These are phyloP conservation scores for Coccomyxa sp. DNA, from an alignment of 139 green algal genomes.

Conservation along the genomic window DNA sequence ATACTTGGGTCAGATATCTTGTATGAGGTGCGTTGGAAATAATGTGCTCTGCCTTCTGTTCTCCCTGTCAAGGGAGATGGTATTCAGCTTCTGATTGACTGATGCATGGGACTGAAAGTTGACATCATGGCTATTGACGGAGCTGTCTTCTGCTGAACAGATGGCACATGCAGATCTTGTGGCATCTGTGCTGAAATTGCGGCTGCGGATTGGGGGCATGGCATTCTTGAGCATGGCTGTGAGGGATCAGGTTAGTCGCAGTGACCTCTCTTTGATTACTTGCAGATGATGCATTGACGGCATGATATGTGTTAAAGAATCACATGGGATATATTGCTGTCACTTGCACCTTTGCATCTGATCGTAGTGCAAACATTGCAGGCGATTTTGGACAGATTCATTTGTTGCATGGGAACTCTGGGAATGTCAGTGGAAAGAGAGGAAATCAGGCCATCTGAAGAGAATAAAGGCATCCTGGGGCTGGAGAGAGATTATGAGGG, in stretches of 20 bases:
- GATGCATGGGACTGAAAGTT: neutral
- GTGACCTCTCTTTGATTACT: neutral
- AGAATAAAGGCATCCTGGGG: constrained; percentile 37
- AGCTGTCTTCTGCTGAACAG: constrained; percentile 2
- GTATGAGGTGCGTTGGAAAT: constrained; percentile 53
- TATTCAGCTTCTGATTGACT: neutral
- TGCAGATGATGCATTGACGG: too few species aligned
- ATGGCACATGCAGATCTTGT: constrained; percentile 46
- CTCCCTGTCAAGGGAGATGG: neutral
- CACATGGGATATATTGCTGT: neutral
- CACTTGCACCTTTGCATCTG: neutral
- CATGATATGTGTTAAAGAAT: too few species aligned
- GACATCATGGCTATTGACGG: neutral
- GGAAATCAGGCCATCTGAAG: constrained; percentile 13
- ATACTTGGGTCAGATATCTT: constrained; percentile 73
- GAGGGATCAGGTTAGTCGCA: neutral
- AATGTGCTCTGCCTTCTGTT: neutral
- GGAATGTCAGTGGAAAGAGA: constrained; percentile 8
- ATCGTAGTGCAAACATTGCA: constrained; percentile 1
- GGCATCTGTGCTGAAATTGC: constrained; percentile 54
- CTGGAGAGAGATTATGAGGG: constrained; percentile 60
- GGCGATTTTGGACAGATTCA: constrained; percentile 54
- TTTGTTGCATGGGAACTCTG: constrained; percentile 1
- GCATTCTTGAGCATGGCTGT: constrained; percentile 35
- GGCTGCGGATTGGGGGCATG: constrained; percentile 38